Conservation (phyloP, 23 red algal species). For the Agarophyton chilense region DNA sequence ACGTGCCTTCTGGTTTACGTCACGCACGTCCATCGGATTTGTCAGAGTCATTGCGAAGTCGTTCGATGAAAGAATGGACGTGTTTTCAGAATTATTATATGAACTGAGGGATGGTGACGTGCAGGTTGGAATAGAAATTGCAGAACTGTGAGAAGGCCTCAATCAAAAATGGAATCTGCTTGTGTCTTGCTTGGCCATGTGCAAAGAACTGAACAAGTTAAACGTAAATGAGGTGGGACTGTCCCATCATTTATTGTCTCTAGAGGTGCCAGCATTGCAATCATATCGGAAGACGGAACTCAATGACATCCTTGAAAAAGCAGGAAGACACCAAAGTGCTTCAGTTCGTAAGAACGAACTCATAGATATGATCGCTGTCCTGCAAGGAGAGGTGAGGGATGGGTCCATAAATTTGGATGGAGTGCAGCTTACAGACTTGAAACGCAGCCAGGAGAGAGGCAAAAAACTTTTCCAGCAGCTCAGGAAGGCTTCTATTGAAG, state of each 20-base stretch:
- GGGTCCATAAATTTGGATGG: not conserved
- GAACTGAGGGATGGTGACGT: not conserved
- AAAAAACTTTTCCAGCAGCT: not conserved
- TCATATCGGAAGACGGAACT: no score
- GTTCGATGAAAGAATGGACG: not conserved
- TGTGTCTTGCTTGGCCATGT: no score
- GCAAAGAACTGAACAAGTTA: no score
- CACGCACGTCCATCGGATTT: slow-evolving; percentile 1
- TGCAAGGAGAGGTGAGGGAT: not conserved
- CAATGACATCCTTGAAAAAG: no score
- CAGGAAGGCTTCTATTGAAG: not conserved
- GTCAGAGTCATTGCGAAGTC: not conserved
- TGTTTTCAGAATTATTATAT: not conserved
- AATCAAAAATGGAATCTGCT: no score
- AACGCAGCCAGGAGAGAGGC: not conserved
- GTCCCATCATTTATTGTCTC: no score
- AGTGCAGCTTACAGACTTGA: not conserved
- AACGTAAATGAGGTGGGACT: no score
- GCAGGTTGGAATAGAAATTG: not conserved
- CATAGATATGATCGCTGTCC: no score
- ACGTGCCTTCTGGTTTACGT: slow-evolving; percentile 21
- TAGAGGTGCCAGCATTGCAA: no score
- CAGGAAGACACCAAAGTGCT: no score
- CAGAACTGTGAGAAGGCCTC: not conserved
- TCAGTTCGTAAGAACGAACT: no score